Conservation (phyloP, 225 moss, liverwort and hornwort genomes). For the Physcomitrellopsis africana region DNA sequence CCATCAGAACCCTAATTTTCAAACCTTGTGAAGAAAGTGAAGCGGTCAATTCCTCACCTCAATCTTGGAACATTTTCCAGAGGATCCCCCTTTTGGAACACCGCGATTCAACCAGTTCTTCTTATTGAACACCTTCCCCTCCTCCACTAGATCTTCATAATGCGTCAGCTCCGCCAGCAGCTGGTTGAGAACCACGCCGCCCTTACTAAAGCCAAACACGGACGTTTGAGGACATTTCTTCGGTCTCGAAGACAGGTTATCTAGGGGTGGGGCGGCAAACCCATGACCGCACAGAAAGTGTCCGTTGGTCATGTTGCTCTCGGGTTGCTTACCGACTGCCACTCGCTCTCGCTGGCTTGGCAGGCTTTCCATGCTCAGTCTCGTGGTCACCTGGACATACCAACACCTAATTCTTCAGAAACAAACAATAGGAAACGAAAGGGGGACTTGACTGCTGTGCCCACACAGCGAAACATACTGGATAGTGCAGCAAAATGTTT, state of each 20-base stretch:
- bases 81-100: slow-evolving; percentile 43
- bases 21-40: not conserved
- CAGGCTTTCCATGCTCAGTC: slow-evolving; percentile 44
- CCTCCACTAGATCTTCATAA: slow-evolving; percentile 59
- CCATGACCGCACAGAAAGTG: slow-evolving; percentile 41
- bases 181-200: slow-evolving; percentile 86
- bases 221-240: slow-evolving; percentile 63
- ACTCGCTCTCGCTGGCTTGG: slow-evolving; percentile 58
- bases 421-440: not conserved
- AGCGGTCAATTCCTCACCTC: slow-evolving; percentile 35
- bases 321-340: slow-evolving; percentile 43
- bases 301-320: slow-evolving; percentile 41
- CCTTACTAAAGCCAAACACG: slow-evolving; percentile 88
- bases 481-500: not conserved
- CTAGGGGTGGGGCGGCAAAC: slow-evolving; percentile 29
- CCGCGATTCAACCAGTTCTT: slow-evolving; percentile 47
- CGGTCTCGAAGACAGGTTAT: slow-evolving; percentile 37
- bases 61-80: slow-evolving; percentile 43
- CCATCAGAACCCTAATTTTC: not conserved
- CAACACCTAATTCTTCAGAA: not conserved
- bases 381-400: slow-evolving; percentile 37
- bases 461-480: not conserved
- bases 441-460: not conserved
- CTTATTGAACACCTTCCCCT: slow-evolving; percentile 43
- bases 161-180: slow-evolving; percentile 79